Evolutionary conservation across 1,284 basidiomycete species (phyloP), one percentile per base, ranked within the genome.

Genomic region (Puccinia polysora): DNA sequence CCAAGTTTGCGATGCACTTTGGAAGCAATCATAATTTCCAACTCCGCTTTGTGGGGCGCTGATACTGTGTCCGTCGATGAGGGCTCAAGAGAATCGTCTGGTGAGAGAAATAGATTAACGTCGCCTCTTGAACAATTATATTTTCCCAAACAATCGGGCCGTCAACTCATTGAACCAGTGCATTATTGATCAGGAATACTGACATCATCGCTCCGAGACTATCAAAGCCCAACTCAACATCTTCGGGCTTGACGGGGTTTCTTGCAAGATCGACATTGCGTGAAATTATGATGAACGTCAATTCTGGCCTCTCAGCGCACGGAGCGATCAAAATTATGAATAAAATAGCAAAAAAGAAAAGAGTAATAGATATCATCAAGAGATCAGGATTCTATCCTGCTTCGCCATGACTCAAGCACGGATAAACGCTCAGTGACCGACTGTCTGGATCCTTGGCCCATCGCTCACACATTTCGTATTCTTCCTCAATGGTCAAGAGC

Each of bases 381-480:
- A 69, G 7, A 67, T 32, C 2, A 63, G 30, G 40, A n/a, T 69
- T 47, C 40, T 28, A 34, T 20, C 34, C 43, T 34, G 25, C n/a
- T 32, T 55, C 5, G 23, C 34, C 18, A 8, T 7, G 18, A 14
- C 5, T 0, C 15, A 6, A 3, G 30, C 38, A 36, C 32, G 25
- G n/a, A n/a, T n/a, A n/a, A n/a, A n/a, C n/a, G n/a, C n/a, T n/a
- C n/a, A 53, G 34, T 20, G 10, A 80, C 86, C 74, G 70, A 88
- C 88, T 97, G 80, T 97, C 93, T 65, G 87, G 84, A 78, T 97
- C 94, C 2, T 84, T 78, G 75, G 87, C 87, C 94, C 94, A 97
- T 78, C 88, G 89, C 56, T 81, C 83, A 80, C 97, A 93, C 93
- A 97, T 97, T 23, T 88, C 88, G 75, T 88, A 88, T 78, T 97